Evolutionary conservation across 164 flowering plant genomes (phyloP), one percentile per base, ranked within the genome.

Genomic region (Kalanchoe fedtschenkoi): DNA sequence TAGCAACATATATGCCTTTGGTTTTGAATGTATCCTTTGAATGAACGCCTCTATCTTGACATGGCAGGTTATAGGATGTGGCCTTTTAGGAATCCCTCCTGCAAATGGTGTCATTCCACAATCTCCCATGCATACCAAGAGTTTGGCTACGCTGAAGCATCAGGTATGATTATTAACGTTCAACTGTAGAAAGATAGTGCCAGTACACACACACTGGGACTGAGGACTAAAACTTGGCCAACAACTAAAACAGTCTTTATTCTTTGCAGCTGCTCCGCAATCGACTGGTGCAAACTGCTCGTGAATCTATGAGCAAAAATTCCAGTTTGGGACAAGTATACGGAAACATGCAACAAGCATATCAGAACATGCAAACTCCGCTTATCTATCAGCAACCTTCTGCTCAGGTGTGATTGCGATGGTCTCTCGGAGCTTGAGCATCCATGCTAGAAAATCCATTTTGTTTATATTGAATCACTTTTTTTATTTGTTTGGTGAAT

Each of bases 91-190:
- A 60, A 83, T 95, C 64, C 99, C 99, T 64, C 99, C 97, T 58
- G 70, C 99, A 62, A 91, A 95, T 70, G 99, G 99, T 68, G 99
- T 95, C 46, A 95, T 95, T 60, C 99, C 99, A 26, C 99, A 95
- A 65, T 95, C 99, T 64, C 99, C 99, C 46, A 95, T 95, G 99
- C 99, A 95, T 68, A 95, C 99, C 56, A 95, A 95, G 80, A 91
- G 97, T 66, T 74, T 95, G 42, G 99, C 99, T 6, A 95, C 99
- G 74, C 92, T 95, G 30, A 95, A 95, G 70, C 88, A 95, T 66
- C 97, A 95, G 89, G 97, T 88, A 75, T 65, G 58, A 42, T 39
- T 47, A 34, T 26, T 3, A 16, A 21, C 4, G 29, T 16, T 29
- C 15, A 2, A 22, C 17, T 0, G 35, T 14, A 19, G 5, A 21